phyloP scores from a whole-genome alignment of 2,329 filamentous ascomycete genomes.

The Geosmithia flava region DNA sequence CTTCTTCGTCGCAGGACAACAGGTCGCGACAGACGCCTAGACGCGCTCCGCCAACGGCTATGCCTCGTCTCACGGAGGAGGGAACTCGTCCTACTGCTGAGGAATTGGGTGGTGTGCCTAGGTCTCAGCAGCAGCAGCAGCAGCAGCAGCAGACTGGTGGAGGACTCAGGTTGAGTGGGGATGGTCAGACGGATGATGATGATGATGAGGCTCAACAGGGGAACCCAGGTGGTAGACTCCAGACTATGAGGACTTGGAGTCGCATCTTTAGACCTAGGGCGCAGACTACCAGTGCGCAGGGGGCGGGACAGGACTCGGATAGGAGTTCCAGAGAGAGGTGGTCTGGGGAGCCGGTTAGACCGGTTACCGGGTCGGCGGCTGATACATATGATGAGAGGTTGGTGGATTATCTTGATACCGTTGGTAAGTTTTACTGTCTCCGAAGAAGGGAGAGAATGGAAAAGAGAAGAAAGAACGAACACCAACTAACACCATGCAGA shows the following conservation, averaged over 20 bases:
- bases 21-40: slow-evolving; percentile 13
- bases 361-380: slow-evolving; percentile 3
- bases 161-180: neutral
- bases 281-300: slow-evolving; percentile 1
- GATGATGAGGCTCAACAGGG: neutral
- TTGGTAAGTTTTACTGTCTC: slow-evolving; percentile 14
- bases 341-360: neutral
- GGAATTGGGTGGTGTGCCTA: slow-evolving; percentile 16
- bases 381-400: slow-evolving; percentile 25
- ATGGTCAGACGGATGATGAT: neutral
- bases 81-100: slow-evolving; percentile 20
- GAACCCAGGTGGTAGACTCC: slow-evolving; percentile 3
- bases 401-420: slow-evolving; percentile 26
- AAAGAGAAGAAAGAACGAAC: neutral
- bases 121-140: neutral
- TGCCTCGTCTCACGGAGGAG: slow-evolving; percentile 27
- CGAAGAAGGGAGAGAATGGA: neutral
- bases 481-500: slow-evolving; percentile 35
- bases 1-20: slow-evolving; percentile 5
- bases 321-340: neutral
- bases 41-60: slow-evolving; percentile 16
- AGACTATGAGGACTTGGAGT: slow-evolving; percentile 11
- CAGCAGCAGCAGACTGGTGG: neutral
- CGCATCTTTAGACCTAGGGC: slow-evolving; percentile 14
- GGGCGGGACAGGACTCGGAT: neutral